Conservation (phyloP, 1,284 basidiomycete species). For the Quambalaria eucalypti region DNA sequence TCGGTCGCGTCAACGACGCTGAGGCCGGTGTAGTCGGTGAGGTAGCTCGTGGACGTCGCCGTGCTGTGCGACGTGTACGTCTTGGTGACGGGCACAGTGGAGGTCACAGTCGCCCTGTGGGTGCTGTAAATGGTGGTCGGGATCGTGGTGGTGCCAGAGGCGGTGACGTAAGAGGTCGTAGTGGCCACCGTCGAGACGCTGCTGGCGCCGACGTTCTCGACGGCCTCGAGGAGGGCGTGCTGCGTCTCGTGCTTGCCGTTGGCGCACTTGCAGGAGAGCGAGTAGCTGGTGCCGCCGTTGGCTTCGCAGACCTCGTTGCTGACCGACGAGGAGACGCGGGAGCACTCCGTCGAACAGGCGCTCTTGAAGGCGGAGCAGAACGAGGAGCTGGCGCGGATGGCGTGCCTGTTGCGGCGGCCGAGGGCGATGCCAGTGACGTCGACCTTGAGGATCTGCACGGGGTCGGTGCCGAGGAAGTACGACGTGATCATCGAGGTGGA, state of each 20-base stretch:
- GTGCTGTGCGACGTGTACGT: not conserved
- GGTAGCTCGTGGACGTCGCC: not conserved
- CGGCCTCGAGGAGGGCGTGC: conserved; percentile 1
- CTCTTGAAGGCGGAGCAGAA: not conserved
- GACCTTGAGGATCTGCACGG: not conserved
- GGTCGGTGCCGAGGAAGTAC: not conserved
- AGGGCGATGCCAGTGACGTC: not conserved
- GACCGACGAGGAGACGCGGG: not conserved
- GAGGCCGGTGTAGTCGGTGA: not conserved
- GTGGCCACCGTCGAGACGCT: conserved; percentile 2
- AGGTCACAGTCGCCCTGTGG: not conserved
- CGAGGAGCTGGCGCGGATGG: not conserved
- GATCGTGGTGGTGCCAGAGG: not conserved
- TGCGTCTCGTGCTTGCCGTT: conserved; percentile 3
- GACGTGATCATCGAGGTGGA: not conserved
- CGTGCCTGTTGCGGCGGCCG: not conserved
- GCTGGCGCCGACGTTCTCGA: not conserved
- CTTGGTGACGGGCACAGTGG: not conserved
- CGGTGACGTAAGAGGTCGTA: conserved; percentile 1
- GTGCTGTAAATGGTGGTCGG: conserved; percentile 1
- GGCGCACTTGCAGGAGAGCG: not conserved
- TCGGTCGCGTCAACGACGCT: not conserved
- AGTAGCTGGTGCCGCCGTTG: not conserved
- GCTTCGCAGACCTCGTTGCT: not conserved
- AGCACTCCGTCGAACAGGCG: not conserved